Evolutionary conservation across 345 rosid species (phyloP).

Genomic region (Hibiscus trionum): DNA sequence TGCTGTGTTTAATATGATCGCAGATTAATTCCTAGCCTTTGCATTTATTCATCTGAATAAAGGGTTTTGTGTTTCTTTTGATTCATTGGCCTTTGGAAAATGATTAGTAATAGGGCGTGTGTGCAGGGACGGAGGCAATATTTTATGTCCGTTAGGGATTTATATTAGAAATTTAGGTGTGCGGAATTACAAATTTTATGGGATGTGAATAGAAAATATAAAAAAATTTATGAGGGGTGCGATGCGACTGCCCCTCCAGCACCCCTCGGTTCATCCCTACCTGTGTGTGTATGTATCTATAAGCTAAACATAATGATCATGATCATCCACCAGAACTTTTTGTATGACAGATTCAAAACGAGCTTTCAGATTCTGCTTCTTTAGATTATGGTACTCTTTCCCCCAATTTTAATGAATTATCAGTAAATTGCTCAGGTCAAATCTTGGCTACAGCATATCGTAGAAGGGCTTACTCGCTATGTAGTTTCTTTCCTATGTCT

Average conservation of each 20-base stretch:
- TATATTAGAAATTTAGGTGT: too few species aligned
- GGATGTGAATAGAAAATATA: too few species aligned
- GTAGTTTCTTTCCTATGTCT: neutral
- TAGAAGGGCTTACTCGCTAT: neutral
- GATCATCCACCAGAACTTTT: neutral
- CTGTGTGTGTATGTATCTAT: neutral
- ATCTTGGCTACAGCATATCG: neutral
- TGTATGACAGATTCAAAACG: neutral
- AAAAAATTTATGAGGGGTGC: too few species aligned
- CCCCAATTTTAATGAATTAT: neutral
- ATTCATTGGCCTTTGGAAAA: neutral
- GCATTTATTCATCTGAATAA: neutral
- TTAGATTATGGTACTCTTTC: neutral
- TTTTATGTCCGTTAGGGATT: neutral
- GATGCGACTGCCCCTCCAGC: too few species aligned
- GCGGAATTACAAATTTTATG: too few species aligned
- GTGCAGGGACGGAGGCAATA: neutral
- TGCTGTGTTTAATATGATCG: neutral
- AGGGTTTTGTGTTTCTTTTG: neutral
- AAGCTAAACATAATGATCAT: neutral
- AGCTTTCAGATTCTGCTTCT: neutral
- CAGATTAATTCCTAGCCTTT: neutral
- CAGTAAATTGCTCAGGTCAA: neutral
- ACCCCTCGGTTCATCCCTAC: neutral
- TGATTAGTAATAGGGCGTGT: neutral